Evolutionary conservation across 2,329 filamentous ascomycete species (phyloP).

Genomic region (Trichoderma hamatum): DNA sequence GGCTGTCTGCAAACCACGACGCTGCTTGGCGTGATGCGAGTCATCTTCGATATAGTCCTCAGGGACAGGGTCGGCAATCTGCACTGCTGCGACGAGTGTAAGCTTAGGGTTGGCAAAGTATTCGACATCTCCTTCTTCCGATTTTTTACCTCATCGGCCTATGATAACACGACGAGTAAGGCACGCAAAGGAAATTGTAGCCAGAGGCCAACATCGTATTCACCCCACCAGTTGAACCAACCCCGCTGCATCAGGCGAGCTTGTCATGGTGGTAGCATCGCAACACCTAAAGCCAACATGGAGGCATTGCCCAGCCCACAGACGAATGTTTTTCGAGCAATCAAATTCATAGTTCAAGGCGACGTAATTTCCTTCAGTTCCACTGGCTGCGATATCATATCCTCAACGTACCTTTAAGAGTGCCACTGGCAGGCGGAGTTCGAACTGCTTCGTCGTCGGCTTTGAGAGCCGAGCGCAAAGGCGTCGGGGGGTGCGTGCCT

Average conservation of each 20-base stretch:
- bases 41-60: constrained; percentile 42
- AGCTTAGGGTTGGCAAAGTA: constrained; percentile 2
- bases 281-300: constrained; percentile 8
- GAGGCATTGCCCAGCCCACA: not conserved
- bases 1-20: constrained; percentile 38
- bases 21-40: constrained; percentile 36
- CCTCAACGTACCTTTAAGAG: constrained; percentile 49
- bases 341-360: not conserved
- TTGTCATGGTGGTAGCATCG: not conserved
- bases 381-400: not conserved
- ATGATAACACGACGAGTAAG: constrained; percentile 4
- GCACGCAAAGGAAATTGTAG: not conserved
- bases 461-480: constrained; percentile 49
- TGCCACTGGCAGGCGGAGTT: constrained; percentile 42
- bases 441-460: constrained; percentile 47
- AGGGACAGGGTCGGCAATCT: constrained; percentile 57
- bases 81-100: constrained; percentile 49
- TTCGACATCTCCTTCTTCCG: not conserved
- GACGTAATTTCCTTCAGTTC: not conserved
- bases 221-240: constrained; percentile 11
- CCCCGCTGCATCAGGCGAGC: constrained; percentile 12
- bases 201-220: not conserved
- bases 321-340: not conserved
- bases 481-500: constrained; percentile 31
- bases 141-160: constrained; percentile 5